A percentile compares a stretch with the other conserved stretches of the same genome.
phyloP scores from a whole-genome alignment of 257 asterid species.

The Nicotiana otophora region DNA sequence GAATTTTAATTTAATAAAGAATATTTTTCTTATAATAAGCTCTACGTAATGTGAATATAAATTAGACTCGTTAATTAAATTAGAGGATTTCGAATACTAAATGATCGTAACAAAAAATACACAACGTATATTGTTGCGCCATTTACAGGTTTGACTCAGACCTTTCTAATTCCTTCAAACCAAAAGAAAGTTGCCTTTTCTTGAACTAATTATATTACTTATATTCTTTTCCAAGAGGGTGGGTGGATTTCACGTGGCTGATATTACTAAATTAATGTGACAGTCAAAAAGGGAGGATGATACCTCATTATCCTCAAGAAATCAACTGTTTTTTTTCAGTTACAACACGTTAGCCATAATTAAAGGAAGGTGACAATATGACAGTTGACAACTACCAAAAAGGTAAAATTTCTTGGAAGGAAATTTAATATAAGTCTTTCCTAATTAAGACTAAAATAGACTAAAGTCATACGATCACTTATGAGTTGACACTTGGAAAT shows the following conservation, averaged over 20 bases:
- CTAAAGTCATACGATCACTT: neutral
- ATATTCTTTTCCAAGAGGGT: neutral
- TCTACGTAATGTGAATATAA: accelerated
- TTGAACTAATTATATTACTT: neutral
- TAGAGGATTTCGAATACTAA: no score
- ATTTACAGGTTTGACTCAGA: neutral
- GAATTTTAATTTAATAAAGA: no score
- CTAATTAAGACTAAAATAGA: neutral
- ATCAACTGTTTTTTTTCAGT: constrained; percentile 7
- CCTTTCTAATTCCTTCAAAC: neutral
- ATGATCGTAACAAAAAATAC: no score
- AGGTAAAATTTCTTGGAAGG: neutral
- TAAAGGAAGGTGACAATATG: neutral
- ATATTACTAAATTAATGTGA: neutral
- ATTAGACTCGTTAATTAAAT: no score
- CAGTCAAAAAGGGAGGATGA: neutral
- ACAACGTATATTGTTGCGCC: neutral
- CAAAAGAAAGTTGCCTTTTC: neutral
- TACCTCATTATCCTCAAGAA: neutral
- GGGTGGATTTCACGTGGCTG: neutral
- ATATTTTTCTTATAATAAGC: neutral
- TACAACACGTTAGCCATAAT: neutral
- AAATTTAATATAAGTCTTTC: neutral
- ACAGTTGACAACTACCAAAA: constrained; percentile 4
- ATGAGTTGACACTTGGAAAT: constrained; percentile 10